These are phyloP conservation scores for Thraustotheca clavata DNA, from an alignment of 352 stramenopile species.

Conservation along the genomic window DNA sequence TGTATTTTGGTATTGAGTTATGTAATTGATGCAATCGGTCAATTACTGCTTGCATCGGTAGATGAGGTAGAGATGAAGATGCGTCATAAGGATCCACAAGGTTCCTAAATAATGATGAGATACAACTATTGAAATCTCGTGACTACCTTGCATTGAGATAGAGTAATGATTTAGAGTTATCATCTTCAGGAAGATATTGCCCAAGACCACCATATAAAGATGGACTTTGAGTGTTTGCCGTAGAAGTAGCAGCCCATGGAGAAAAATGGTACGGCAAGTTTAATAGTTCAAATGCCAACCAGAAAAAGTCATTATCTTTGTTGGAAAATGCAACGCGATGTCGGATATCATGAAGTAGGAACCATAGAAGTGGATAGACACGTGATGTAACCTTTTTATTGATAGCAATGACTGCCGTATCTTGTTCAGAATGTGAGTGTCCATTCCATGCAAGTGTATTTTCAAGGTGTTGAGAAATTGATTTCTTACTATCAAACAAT, in stretches of 20 bases:
- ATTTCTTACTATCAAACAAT: not conserved
- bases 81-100: not conserved
- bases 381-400: constrained; percentile 29
- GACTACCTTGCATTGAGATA: constrained; percentile 35
- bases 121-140: not conserved
- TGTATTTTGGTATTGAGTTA: not conserved
- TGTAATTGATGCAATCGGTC: not conserved
- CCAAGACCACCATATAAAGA: constrained; percentile 32
- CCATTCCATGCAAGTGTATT: constrained; percentile 35
- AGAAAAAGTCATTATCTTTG: constrained; percentile 41
- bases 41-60: not conserved
- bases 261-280: constrained; percentile 35
- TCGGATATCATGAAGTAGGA: not conserved
- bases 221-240: constrained; percentile 27
- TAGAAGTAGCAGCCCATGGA: constrained; percentile 32
- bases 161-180: constrained; percentile 24
- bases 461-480: constrained; percentile 26
- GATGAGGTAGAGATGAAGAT: not conserved
- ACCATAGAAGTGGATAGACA: not conserved
- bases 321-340: not conserved
- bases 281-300: constrained; percentile 32
- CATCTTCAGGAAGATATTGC: constrained; percentile 33
- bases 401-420: constrained; percentile 45
- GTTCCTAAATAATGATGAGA: not conserved
- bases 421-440: constrained; percentile 46